Base-by-base conservation (phyloP, 352 stramenopile genomes). In the Phytophthora pisi region DNA sequence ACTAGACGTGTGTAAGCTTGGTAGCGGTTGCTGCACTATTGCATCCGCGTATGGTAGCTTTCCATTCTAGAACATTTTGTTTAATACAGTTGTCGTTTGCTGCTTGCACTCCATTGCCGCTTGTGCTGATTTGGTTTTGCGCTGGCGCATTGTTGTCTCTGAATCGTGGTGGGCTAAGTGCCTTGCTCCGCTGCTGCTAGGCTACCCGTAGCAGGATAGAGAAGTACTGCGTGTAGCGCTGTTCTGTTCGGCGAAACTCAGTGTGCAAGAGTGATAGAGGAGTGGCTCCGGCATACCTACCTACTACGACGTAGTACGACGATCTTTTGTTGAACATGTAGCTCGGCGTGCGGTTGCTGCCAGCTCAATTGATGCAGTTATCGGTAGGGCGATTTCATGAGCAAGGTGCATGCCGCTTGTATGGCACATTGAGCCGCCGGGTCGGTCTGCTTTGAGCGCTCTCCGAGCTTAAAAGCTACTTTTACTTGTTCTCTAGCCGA, bases 61-160 rank as follows among this genome's bases (percentile, higher is more conserved):
- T 20, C 7, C 18, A 31, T 58, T 58, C 20, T 58, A 34, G 31
- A 34, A 18, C 34, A 49, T 31, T 13, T 38, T 15, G 11, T 13
- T 58, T 11, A 58, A 58, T 49, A 36, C 16, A 58, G 34, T 47
- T 58, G 34, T 3, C 51, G 34, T 34, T 18, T 58, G 31, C 31
- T 23, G 51, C 38, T 47, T 57, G 51, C 16, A n/a, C n/a, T 46
- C 45, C 4, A 11, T 47, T 57, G 11, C 28, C 8, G 16, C 24
- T 26, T 16, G 38, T 45, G 15, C 13, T 45, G 13, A 11, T 42
- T 16, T 42, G 34, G 8, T 42, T 42, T 11, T 7, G 8, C 13
- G 13, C 34, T 42, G 34, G 34, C 2, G 38, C 11, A 45, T 45
- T 45, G 38, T 16, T 38, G 7, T 3, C 8, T 11, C 31, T 38